These are phyloP conservation scores for Stephania cephalantha DNA, from an alignment of 164 flowering plant genomes.

Conservation along the genomic window DNA sequence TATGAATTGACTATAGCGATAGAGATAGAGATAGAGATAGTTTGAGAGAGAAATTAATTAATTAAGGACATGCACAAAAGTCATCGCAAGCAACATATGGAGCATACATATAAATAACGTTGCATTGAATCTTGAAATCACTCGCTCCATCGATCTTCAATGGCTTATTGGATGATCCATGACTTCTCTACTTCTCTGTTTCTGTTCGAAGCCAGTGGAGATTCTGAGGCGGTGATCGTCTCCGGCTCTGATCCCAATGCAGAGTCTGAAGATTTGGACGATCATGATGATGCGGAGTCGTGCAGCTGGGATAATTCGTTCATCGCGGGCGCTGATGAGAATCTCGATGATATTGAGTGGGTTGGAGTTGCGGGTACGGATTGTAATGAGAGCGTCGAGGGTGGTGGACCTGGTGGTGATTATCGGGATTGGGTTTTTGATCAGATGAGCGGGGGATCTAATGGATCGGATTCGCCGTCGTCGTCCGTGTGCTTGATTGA, in stretches of 20 bases:
- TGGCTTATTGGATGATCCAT: background rate
- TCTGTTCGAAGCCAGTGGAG: constrained; percentile 20
- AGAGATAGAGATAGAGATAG: too few relatives aligned
- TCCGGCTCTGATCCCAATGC: background rate
- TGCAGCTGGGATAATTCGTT: constrained; percentile 5
- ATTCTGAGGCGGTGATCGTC: constrained; percentile 13
- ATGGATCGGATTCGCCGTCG: background rate
- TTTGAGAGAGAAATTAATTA: too few relatives aligned
- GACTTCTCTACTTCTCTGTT: constrained; percentile 13
- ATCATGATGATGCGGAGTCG: constrained; percentile 17
- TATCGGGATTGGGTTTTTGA: background rate
- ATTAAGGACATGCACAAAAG: too few relatives aligned
- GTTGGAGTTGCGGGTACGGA: background rate
- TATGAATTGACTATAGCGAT: too few relatives aligned
- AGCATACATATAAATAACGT: too few relatives aligned
- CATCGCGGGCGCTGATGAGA: background rate
- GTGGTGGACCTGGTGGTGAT: background rate
- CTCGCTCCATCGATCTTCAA: too few relatives aligned
- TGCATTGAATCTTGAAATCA: too few relatives aligned
- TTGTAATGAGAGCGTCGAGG: background rate
- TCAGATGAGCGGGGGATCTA: background rate
- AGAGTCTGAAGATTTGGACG: background rate
- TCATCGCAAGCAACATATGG: too few relatives aligned
- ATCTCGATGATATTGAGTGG: background rate
- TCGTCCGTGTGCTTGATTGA: background rate